Base-by-base conservation (phyloP, 2,329 filamentous ascomycete species). In the Hymenoscyphus fructigenus region DNA sequence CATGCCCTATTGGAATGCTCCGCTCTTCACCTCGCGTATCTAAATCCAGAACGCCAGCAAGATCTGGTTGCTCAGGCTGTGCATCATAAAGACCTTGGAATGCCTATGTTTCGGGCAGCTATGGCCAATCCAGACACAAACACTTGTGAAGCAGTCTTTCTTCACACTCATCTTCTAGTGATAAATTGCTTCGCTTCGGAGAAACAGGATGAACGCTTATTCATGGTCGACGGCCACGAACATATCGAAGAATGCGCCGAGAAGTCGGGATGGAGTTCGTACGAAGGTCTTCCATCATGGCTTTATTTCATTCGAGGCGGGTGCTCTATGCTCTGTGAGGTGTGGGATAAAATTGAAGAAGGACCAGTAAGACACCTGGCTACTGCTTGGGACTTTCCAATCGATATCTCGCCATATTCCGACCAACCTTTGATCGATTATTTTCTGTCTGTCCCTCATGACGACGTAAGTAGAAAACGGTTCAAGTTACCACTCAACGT, bases 1-100 rank as follows among this genome's bases (percentile, higher is more conserved):
- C 76, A 81, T 63, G 76, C 79, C 12, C 72, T 81, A 2, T 68
- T 81, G 12, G 78, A 79, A 5, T 65, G 63, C 28, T 38, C 64
- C 6, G 41, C 64, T 63, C 59, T 67, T 17, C 62, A 68, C 57
- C 32, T 65, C 29, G 63, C 65, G 28, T 55, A 61, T 60, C 26
- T 58, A 6, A 44, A 66, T 26, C 65, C 68, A 12, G 26, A 23
- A 0, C 23, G 55, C 36, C 47, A 47, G 23, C 41, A 38, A 23
- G 36, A 65, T n/a, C 59, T 62, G 47, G 36, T 65, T 10, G 65
- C 69, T 26, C 41, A 53, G 38, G 68, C 67, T 34, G 60, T 28
- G 17, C 47, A 20, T 20, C 64, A 69, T 26, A 65, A 70, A 58
- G 62, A 57, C 29, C 38, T 55, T 20, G 68, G 59, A 20, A 65